These are phyloP conservation scores for Claviceps arundinis DNA, from an alignment of 2,329 filamentous ascomycete genomes.

Conservation along the genomic window DNA sequence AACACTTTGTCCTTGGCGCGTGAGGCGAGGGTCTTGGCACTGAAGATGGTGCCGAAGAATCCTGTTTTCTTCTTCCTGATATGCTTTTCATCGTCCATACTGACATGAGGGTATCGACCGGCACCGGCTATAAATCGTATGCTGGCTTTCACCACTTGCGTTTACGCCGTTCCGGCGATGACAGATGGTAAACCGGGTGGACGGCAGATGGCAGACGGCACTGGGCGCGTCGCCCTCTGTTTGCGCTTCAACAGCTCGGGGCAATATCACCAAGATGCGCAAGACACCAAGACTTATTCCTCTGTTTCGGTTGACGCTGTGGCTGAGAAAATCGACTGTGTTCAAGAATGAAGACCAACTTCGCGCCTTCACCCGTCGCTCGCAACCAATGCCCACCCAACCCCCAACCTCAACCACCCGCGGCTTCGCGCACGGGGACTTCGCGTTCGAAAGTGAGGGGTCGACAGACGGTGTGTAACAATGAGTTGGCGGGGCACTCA, in stretches of 20 bases:
- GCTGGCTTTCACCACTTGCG: background rate
- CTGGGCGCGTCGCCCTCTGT: too few relatives aligned
- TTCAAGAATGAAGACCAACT: too few relatives aligned
- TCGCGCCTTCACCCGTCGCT: background rate
- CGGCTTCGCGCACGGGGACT: background rate
- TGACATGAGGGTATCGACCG: constrained; percentile 8
- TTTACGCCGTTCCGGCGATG: too few relatives aligned
- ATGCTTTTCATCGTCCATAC: constrained; percentile 21
- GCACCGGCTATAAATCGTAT: background rate
- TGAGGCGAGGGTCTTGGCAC: constrained; percentile 29
- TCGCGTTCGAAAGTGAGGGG: background rate
- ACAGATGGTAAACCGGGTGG: too few relatives aligned
- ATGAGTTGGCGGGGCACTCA: background rate
- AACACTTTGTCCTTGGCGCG: constrained; percentile 4
- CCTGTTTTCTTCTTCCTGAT: constrained; percentile 26
- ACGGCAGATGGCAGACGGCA: too few relatives aligned
- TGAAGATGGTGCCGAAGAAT: constrained; percentile 36
- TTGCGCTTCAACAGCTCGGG: too few relatives aligned
- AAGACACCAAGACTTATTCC: too few relatives aligned
- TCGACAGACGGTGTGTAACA: background rate
- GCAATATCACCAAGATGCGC: too few relatives aligned
- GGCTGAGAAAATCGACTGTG: too few relatives aligned
- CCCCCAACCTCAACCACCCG: background rate
- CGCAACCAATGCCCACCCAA: background rate
- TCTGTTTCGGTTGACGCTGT: too few relatives aligned